These are phyloP conservation scores for Xylariaceae sp. DNA, from an alignment of 2,329 filamentous ascomycete species.

Conservation along the genomic window DNA sequence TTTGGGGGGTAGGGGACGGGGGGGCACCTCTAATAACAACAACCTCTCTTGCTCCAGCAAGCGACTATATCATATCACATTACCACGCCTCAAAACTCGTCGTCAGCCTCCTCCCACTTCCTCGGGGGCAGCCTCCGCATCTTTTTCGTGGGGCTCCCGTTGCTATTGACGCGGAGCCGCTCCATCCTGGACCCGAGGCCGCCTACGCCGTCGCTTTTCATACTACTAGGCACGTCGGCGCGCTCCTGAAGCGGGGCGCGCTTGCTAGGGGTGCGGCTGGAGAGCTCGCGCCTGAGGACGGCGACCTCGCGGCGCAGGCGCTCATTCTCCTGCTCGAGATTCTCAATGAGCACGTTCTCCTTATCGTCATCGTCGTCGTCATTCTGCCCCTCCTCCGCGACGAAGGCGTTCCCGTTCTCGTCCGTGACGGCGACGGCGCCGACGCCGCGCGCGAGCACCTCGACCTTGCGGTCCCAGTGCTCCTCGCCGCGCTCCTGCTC, in stretches of 20 bases:
- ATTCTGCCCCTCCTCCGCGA: conserved; percentile 46
- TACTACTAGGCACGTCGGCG: conserved; percentile 43
- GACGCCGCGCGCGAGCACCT: conserved; percentile 65
- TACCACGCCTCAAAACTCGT: conserved; percentile 42
- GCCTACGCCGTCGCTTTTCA: conserved; percentile 25
- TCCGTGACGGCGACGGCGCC: conserved; percentile 41
- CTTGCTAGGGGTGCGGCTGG: conserved; percentile 65
- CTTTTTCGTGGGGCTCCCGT: conserved; percentile 54
- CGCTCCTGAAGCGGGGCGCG: conserved; percentile 58
- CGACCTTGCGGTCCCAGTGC: conserved; percentile 87
- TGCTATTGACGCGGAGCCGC: conserved; percentile 48
- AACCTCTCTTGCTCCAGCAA: background rate
- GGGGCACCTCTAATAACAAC: too few relatives aligned
- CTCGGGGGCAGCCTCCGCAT: conserved; percentile 51
- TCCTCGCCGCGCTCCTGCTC: conserved; percentile 81
- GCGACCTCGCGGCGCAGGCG: conserved; percentile 66
- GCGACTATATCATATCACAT: background rate
- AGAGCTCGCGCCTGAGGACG: conserved; percentile 67
- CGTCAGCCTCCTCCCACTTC: conserved; percentile 50
- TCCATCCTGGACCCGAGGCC: conserved; percentile 53
- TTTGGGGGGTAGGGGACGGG: too few relatives aligned
- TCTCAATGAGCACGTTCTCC: conserved; percentile 63
- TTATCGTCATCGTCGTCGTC: conserved; percentile 56
- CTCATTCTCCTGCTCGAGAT: conserved; percentile 73
- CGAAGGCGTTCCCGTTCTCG: too few relatives aligned